phyloP scores from a whole-genome alignment of 164 flowering plant species.

The Annona squamosa region DNA sequence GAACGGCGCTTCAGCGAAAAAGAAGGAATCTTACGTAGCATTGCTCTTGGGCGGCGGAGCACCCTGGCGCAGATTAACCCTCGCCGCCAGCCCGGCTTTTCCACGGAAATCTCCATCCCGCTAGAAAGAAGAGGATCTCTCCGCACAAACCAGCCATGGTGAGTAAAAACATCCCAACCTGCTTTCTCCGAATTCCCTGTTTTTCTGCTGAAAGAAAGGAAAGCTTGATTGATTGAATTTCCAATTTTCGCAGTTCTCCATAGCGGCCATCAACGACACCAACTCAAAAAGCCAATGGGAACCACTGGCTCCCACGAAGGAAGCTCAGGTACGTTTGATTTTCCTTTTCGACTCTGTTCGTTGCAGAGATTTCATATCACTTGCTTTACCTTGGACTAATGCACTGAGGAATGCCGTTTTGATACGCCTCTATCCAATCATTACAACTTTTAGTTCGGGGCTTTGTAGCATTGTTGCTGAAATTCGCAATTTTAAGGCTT shows the following conservation, averaged over 20 bases:
- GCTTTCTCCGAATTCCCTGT: not conserved
- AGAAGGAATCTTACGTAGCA: not conserved
- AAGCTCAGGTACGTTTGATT: slow-evolving; percentile 66
- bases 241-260: slow-evolving; percentile 56
- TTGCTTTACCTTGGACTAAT: not conserved
- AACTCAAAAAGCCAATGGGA: slow-evolving; percentile 74
- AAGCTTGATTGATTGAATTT: not conserved
- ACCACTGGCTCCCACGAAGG: slow-evolving; percentile 89
- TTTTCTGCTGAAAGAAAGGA: not conserved
- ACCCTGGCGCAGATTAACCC: not conserved
- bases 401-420: not conserved
- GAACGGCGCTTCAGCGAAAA: too few relatives aligned
- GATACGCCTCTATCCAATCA: not conserved
- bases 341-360: not conserved
- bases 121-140: not conserved
- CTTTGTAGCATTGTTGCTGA: not conserved
- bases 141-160: slow-evolving; percentile 1
- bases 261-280: slow-evolving; percentile 86
- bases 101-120: too few relatives aligned
- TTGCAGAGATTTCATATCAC: not conserved
- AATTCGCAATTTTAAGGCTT: too few relatives aligned
- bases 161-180: not conserved
- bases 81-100: not conserved
- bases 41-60: not conserved
- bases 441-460: not conserved